Evolutionary conservation across 2,329 filamentous ascomycete genomes (phyloP).

Genomic region (Pezicula carpinea): DNA sequence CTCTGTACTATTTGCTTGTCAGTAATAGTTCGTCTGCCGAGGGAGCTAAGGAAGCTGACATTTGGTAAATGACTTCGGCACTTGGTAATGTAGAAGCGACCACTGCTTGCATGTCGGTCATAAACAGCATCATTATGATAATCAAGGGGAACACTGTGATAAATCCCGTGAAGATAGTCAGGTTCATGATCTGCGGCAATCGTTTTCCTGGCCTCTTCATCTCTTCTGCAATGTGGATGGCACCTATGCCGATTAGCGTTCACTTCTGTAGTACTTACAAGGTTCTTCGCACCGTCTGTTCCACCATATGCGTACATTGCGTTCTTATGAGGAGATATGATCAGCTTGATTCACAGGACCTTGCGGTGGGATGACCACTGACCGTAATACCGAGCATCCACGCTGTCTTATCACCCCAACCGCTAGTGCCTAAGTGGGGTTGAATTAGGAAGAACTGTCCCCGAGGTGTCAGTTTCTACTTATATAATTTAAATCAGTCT

Average conservation of each 20-base stretch:
- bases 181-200: slow-evolving; percentile 64
- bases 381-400: slow-evolving; percentile 5
- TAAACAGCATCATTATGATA: slow-evolving; percentile 68
- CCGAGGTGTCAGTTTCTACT: neutral
- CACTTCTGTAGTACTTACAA: slow-evolving; percentile 48
- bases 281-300: slow-evolving; percentile 2
- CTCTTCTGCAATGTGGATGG: slow-evolving; percentile 54
- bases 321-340: neutral
- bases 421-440: slow-evolving; percentile 5
- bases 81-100: slow-evolving; percentile 67
- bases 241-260: slow-evolving; percentile 32
- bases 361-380: too few species aligned
- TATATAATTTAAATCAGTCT: neutral
- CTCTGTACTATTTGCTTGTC: neutral
- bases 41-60: neutral
- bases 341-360: too few species aligned
- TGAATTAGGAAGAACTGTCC: slow-evolving; percentile 1
- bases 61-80: slow-evolving; percentile 65
- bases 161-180: slow-evolving; percentile 61
- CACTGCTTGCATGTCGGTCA: slow-evolving; percentile 61
- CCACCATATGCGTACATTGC: slow-evolving; percentile 7
- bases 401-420: slow-evolving; percentile 5
- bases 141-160: slow-evolving; percentile 62
- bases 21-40: neutral
- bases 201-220: slow-evolving; percentile 62